These are phyloP conservation scores for Calonectria pteridis DNA, from an alignment of 2,329 filamentous ascomycete species.

Conservation along the genomic window DNA sequence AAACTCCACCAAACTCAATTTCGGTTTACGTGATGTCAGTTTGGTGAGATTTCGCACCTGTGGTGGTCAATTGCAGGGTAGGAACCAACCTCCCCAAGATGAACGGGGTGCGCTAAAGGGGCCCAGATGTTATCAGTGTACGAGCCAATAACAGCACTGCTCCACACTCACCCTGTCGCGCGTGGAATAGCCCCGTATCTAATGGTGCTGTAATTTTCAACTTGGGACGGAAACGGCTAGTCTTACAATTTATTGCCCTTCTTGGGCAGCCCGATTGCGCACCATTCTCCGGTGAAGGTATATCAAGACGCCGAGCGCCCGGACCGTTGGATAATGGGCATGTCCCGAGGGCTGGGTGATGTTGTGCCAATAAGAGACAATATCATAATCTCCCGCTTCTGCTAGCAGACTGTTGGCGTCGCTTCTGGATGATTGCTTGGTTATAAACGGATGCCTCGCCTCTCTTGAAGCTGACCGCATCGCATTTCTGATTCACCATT, in stretches of 20 bases:
- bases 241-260: conserved; percentile 6
- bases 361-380: background rate
- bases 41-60: background rate
- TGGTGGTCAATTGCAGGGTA: background rate
- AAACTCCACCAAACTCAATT: background rate
- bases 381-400: background rate
- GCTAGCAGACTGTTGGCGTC: background rate
- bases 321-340: background rate
- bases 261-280: background rate
- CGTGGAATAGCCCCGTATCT: background rate
- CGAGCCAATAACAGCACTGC: background rate
- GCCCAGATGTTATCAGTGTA: background rate
- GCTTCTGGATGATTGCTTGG: background rate
- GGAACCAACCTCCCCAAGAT: background rate
- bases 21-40: too few species aligned
- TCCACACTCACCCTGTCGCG: background rate
- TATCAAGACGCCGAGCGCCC: background rate
- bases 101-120: background rate
- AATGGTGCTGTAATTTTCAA: background rate
- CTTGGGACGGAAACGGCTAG: background rate
- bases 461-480: background rate
- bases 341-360: background rate
- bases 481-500: background rate
- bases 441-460: background rate
- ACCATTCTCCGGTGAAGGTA: background rate